These are phyloP conservation scores for Chaetoceros muelleri DNA, from an alignment of 108 stramenopile genomes.

Conservation along the genomic window DNA sequence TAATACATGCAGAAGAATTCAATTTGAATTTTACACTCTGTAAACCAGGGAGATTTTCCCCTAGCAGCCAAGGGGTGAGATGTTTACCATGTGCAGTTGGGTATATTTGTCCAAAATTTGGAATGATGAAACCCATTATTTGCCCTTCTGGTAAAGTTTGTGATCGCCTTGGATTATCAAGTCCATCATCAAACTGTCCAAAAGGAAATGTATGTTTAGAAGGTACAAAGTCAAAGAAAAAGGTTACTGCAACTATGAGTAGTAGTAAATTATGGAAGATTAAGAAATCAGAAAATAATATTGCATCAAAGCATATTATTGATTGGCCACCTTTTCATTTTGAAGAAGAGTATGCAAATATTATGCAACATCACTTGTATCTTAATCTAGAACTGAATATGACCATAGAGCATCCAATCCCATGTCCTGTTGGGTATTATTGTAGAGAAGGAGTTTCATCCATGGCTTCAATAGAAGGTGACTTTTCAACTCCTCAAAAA, in stretches of 20 bases:
- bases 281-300: conserved; percentile 20
- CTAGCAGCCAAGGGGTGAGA: neutral
- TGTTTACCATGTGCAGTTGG: neutral
- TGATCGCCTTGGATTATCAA: conserved; percentile 31
- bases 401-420: conserved; percentile 55
- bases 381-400: conserved; percentile 13
- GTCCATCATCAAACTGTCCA: conserved; percentile 37
- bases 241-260: conserved; percentile 1
- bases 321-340: conserved; percentile 13
- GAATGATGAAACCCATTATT: conserved; percentile 4
- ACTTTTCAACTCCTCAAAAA: conserved; percentile 70
- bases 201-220: conserved; percentile 46
- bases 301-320: conserved; percentile 9
- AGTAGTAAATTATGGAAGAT: no score
- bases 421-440: conserved; percentile 62
- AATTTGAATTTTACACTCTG: neutral
- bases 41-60: neutral
- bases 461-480: conserved; percentile 18
- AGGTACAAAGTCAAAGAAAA: conserved; percentile 33
- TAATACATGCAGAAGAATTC: neutral
- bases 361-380: conserved; percentile 11
- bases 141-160: conserved; percentile 58
- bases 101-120: conserved; percentile 6
- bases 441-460: conserved; percentile 55
- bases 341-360: conserved; percentile 9